Evolutionary conservation across 75 land plant genomes (phyloP), one percentile per base, ranked within the genome.

Genomic region (Picea sitchensis): DNA sequence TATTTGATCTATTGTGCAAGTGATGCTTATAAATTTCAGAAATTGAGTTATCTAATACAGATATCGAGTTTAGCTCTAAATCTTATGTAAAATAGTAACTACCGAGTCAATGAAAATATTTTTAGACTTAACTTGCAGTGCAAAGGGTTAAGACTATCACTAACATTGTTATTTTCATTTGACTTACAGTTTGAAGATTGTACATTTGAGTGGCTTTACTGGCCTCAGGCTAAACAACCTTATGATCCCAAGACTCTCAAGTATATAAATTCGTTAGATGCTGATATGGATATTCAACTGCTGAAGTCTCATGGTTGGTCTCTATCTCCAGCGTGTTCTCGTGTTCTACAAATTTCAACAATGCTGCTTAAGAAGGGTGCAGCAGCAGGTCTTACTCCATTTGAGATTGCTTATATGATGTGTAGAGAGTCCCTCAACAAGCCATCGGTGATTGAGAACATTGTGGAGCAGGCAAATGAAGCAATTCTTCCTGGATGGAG

Each of bases 191-290:
- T 95, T 84, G 94, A 95, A 76, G 98, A 95, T 85, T 91, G 93
- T 51, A 95, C 98, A 44, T 95, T 93, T 76, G 98, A 95, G 58
- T 95, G 98, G 98, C 84, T 93, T 11, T 91, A 89, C 76, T 95
- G 98, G 98, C 90, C 91, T 26, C 98, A 95, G 84, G 87, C 96
- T 4, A 87, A 83, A 9, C 51, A 83, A 11, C 92, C 92, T 26
- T 95, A 85, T 63, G 68, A 79, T 3, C 44, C 79, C 12, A 82
- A 83, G 15, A 86, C 83, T 6, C 44, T 90, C 79, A 68, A 93
- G 47, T 93, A 95, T 83, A 95, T 95, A 44, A 88, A 78, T 36
- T 80, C 88, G 3, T 83, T 95, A 14, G 86, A 93, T 81, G 94
- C 91, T 11, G 98, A 95, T 58, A 69, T 86, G 72, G 98, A 93